These are phyloP conservation scores for Golovinomyces cichoracearum DNA, from an alignment of 2,329 filamentous ascomycete species.

Conservation along the genomic window DNA sequence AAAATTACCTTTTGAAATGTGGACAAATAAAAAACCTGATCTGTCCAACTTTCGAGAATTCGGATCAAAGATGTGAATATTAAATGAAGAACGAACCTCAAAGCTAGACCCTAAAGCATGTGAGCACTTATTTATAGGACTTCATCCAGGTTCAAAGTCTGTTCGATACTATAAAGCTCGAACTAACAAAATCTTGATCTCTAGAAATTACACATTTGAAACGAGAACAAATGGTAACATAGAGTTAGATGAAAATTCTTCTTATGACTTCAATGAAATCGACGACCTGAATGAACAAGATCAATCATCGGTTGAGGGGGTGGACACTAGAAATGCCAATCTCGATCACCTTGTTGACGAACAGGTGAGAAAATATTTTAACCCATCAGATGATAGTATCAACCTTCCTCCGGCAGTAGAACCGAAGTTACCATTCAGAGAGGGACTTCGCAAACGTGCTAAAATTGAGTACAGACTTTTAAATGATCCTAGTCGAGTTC, in stretches of 20 bases:
- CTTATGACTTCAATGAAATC: no score
- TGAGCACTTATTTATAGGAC: not conserved
- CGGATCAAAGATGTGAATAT: not conserved
- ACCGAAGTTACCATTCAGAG: not conserved
- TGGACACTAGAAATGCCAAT: not conserved
- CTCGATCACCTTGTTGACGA: not conserved
- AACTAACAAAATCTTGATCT: not conserved
- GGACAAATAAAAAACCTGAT: not conserved
- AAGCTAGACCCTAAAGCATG: not conserved
- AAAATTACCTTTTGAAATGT: not conserved
- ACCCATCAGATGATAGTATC: not conserved
- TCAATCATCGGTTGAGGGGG: not conserved
- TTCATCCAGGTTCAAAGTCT: not conserved
- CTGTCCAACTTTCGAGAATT: not conserved
- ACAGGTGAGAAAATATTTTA: no score
- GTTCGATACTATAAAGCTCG: not conserved
- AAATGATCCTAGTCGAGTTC: not conserved
- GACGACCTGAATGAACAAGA: no score
- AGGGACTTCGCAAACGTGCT: not conserved
- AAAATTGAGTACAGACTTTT: not conserved
- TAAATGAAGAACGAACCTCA: not conserved
- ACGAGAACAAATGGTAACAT: not conserved
- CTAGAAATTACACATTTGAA: not conserved
- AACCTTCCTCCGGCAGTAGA: not conserved
- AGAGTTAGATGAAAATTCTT: not conserved